Percentiles rank a stretch among this genome's conserved stretches.
Conservation (phyloP, 805 yeast species). For the Cyberlindnera misumaiensis region DNA sequence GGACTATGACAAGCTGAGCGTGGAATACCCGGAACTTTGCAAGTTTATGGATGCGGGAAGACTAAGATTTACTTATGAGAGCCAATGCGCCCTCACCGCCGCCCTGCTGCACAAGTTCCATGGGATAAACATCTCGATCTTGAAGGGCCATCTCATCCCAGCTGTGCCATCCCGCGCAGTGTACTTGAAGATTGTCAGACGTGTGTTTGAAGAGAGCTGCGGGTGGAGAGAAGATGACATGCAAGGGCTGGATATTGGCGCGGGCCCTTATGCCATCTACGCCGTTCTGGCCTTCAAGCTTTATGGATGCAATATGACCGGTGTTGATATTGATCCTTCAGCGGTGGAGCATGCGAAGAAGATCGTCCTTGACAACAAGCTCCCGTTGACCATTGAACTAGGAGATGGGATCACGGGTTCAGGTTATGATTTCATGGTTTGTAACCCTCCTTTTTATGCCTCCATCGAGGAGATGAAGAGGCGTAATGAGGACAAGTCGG, state of each 20-base stretch:
- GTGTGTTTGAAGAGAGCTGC: slow-evolving; percentile 9
- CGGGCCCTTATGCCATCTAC: slow-evolving; percentile 43
- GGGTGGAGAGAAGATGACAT: neutral
- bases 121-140: slow-evolving; percentile 3
- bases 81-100: slow-evolving; percentile 15
- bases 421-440: slow-evolving; percentile 29
- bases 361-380: slow-evolving; percentile 25
- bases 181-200: slow-evolving; percentile 7
- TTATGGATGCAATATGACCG: slow-evolving; percentile 27
- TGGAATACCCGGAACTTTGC: neutral
- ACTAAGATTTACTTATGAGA: slow-evolving; percentile 7
- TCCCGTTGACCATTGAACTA: slow-evolving; percentile 7
- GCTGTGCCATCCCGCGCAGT: slow-evolving; percentile 13
- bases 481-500: slow-evolving; percentile 27
- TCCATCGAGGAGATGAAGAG: slow-evolving; percentile 28
- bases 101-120: slow-evolving; percentile 10
- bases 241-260: slow-evolving; percentile 40
- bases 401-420: slow-evolving; percentile 14
- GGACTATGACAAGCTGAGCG: slow-evolving; percentile 1
- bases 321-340: slow-evolving; percentile 35
- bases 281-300: slow-evolving; percentile 31
- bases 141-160: slow-evolving; percentile 13
- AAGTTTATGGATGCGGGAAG: neutral
- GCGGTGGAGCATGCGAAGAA: slow-evolving; percentile 26
- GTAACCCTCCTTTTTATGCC: slow-evolving; percentile 49